These are phyloP conservation scores for Chlorella vulgaris DNA, from an alignment of 139 green algal genomes.

Conservation along the genomic window DNA sequence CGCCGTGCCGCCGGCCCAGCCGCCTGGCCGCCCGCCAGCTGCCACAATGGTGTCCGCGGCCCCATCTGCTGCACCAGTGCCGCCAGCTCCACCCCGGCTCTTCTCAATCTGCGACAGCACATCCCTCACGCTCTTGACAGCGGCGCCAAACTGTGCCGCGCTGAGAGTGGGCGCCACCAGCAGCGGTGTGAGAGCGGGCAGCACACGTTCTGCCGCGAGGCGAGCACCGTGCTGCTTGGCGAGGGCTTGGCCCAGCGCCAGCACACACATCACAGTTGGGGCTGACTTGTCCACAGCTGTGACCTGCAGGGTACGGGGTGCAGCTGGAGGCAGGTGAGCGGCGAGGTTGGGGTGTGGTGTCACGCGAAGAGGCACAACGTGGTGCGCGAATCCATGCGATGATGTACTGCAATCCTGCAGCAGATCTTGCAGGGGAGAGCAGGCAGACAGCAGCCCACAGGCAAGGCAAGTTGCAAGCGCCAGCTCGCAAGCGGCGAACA, in stretches of 20 bases:
- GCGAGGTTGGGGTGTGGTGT: not conserved
- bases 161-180: conserved; percentile 57
- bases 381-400: no score
- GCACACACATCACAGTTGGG: conserved; percentile 69
- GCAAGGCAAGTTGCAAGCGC: not conserved
- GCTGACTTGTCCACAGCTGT: conserved; percentile 70
- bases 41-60: not conserved
- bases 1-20: not conserved
- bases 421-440: not conserved
- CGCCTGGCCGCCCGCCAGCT: not conserved
- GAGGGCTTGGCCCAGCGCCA: conserved; percentile 68
- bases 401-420: no score
- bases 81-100: not conserved
- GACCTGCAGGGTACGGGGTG: conserved; percentile 48
- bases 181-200: conserved; percentile 73
- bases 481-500: not conserved
- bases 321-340: not conserved
- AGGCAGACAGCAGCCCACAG: not conserved
- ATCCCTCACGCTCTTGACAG: conserved; percentile 34
- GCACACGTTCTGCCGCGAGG: conserved; percentile 55
- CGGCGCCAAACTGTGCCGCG: conserved; percentile 47
- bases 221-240: conserved; percentile 54
- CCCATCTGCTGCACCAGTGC: not conserved
- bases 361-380: no score
- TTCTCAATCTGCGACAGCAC: conserved; percentile 26